Evolutionary conservation across 768 basidiomycete species (phyloP).

Genomic region (Pisolithus sp.): DNA sequence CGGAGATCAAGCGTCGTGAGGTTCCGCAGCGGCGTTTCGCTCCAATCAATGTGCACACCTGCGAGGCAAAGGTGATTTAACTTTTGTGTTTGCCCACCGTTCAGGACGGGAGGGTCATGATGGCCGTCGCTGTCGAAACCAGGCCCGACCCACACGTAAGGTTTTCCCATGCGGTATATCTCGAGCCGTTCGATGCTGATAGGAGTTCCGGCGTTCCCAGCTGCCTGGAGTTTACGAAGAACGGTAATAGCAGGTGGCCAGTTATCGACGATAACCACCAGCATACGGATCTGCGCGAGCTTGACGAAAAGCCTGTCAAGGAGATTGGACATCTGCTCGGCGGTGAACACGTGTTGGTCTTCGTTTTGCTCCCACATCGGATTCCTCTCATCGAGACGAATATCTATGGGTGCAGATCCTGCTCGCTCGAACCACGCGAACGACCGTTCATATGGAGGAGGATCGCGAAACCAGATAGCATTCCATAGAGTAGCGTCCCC

Average conservation of each 20-base stretch:
- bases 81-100: conserved; percentile 38
- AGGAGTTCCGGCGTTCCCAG: conserved; percentile 27
- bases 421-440: conserved; percentile 54
- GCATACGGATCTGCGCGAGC: conserved; percentile 50
- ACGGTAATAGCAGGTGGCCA: conserved; percentile 49
- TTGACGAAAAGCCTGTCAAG: conserved; percentile 46
- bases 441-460: conserved; percentile 44
- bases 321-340: conserved; percentile 39
- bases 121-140: conserved; percentile 33
- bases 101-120: conserved; percentile 39
- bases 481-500: conserved; percentile 54
- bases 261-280: conserved; percentile 51
- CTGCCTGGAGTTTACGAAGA: conserved; percentile 41
- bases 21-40: conserved; percentile 38
- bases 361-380: conserved; percentile 18
- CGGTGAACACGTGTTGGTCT: conserved; percentile 31
- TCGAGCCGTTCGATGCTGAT: conserved; percentile 57
- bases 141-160: conserved; percentile 40
- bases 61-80: conserved; percentile 49
- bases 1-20: conserved; percentile 64
- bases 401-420: conserved; percentile 46
- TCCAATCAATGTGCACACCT: conserved; percentile 60
- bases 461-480: conserved; percentile 57
- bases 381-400: conserved; percentile 50
- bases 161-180: conserved; percentile 50